phyloP scores from a whole-genome alignment of 2,329 filamentous ascomycete genomes.

The Nemania abortiva region DNA sequence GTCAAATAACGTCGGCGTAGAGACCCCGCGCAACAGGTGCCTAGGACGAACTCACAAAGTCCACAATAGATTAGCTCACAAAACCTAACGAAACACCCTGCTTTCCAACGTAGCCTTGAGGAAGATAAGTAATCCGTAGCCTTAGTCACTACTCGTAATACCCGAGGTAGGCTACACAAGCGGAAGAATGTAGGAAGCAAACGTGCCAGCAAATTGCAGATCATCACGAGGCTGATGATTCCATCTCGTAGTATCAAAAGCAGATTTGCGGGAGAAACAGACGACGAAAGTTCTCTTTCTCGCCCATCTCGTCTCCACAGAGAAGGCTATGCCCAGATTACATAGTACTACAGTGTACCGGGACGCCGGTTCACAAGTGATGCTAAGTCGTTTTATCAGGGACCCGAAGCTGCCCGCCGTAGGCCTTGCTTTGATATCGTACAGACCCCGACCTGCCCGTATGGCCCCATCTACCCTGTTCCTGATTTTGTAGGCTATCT shows the following conservation, averaged over 20 bases:
- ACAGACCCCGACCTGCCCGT: background rate
- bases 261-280: background rate
- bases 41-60: too few species aligned
- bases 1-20: too few species aligned
- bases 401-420: slow-evolving; percentile 1
- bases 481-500: slow-evolving; percentile 1
- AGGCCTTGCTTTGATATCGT: background rate
- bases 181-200: background rate
- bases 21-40: too few species aligned
- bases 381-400: slow-evolving; percentile 3
- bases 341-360: slow-evolving; percentile 34
- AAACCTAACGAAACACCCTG: too few species aligned
- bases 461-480: background rate
- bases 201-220: background rate
- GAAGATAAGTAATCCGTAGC: too few species aligned
- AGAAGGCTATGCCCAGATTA: slow-evolving; percentile 7
- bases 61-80: too few species aligned
- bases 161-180: too few species aligned
- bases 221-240: background rate
- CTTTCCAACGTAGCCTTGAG: too few species aligned
- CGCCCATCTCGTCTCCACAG: slow-evolving; percentile 2
- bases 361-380: slow-evolving; percentile 2
- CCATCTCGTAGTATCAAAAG: background rate
- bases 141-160: too few species aligned
- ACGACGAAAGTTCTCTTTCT: slow-evolving; percentile 14